A percentile compares a stretch with the other conserved stretches of the same genome.
These are phyloP conservation scores for Verticillium alfalfae DNA, from an alignment of 2,329 filamentous ascomycete species.

Conservation along the genomic window DNA sequence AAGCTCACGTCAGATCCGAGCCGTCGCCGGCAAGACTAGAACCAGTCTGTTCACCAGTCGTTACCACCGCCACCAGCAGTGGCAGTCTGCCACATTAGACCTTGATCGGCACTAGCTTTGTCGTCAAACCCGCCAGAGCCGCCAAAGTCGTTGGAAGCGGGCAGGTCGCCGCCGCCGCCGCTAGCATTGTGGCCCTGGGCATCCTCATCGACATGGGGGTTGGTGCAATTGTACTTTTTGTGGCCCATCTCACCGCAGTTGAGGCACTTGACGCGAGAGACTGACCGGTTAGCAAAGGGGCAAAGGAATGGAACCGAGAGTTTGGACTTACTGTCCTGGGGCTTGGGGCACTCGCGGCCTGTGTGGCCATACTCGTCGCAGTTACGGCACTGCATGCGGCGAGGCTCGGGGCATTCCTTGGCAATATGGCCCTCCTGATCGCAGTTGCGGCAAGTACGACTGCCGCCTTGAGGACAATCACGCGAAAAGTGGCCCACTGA, in stretches of 20 bases:
- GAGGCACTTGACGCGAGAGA: conserved; percentile 50
- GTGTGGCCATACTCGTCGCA: conserved; percentile 58
- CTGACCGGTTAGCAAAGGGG: conserved; percentile 17
- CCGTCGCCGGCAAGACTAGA: not conserved
- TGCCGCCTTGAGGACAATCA: conserved; percentile 60
- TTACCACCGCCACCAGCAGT: not conserved
- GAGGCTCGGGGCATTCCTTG: conserved; percentile 43
- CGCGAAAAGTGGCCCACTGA: conserved; percentile 55
- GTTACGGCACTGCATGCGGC: conserved; percentile 49
- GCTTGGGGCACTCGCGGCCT: conserved; percentile 57
- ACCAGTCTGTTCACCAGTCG: conserved; percentile 5
- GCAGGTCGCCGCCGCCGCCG: not conserved
- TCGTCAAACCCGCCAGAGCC: not conserved
- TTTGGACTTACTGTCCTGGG: conserved; percentile 41
- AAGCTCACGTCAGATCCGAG: not conserved
- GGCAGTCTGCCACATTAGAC: not conserved
- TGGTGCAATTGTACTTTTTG: conserved; percentile 31
- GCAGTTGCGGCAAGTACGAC: conserved; percentile 55
- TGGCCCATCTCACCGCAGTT: conserved; percentile 49
- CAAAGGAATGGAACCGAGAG: not conserved
- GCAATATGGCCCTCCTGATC: conserved; percentile 55
- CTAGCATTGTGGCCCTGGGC: conserved; percentile 8
- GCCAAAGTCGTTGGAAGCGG: conserved; percentile 1
- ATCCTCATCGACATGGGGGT: conserved; percentile 17
- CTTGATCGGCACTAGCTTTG: not conserved